Conservation (phyloP, 2,329 filamentous ascomycete species). For the Zymoseptoria crescenta region DNA sequence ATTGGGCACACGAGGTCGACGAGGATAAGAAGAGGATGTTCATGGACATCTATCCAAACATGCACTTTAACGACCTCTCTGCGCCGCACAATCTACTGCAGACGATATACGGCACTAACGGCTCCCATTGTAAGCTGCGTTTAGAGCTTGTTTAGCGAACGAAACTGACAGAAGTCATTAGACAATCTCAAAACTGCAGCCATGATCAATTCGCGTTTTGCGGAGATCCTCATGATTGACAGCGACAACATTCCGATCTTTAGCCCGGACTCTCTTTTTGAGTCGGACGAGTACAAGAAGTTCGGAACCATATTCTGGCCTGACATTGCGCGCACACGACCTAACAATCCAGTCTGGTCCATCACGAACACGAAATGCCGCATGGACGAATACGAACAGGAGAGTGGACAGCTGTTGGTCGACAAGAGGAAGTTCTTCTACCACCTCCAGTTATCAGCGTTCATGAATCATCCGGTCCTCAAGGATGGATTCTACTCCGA, state of each 20-base stretch:
- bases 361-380: constrained; percentile 29
- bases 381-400: constrained; percentile 29
- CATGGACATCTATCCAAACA: constrained; percentile 12
- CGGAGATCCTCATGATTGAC: constrained; percentile 31
- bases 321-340: constrained; percentile 30
- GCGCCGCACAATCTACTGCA: constrained; percentile 15
- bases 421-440: constrained; percentile 31
- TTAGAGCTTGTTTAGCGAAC: not conserved
- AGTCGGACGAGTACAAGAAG: constrained; percentile 22
- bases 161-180: constrained; percentile 15
- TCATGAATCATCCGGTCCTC: constrained; percentile 18
- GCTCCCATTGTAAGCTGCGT: constrained; percentile 4
- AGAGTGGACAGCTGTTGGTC: constrained; percentile 31
- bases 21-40: constrained; percentile 13
- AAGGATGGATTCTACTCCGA: constrained; percentile 12
- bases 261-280: constrained; percentile 25
- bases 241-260: constrained; percentile 31
- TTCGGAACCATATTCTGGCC: constrained; percentile 33
- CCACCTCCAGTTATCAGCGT: constrained; percentile 30
- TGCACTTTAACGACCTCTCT: constrained; percentile 27
- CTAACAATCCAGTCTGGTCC: constrained; percentile 23
- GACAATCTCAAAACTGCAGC: constrained; percentile 31
- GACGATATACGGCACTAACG: constrained; percentile 12
- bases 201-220: constrained; percentile 31
- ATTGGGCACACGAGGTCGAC: constrained; percentile 25